A percentile compares a stretch with the other conserved stretches of the same genome.
phyloP scores from a whole-genome alignment of 129 eudicot genomes.

The Deinandra increscens region DNA sequence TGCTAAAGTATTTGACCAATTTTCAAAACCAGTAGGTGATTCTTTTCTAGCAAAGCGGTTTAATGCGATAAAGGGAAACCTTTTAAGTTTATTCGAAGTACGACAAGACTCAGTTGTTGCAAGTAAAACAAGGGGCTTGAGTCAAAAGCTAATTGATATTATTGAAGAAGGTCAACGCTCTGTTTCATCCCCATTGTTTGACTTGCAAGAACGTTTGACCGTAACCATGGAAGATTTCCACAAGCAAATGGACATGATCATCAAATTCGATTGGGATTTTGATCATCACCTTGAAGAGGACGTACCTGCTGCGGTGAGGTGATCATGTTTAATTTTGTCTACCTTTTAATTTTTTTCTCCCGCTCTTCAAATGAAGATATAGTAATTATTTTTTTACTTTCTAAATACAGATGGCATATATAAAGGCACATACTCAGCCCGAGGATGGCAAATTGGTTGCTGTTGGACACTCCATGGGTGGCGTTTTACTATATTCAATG shows the following conservation, averaged over 20 bases:
- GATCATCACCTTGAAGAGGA: conserved; percentile 95
- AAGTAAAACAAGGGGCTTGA: conserved; percentile 60
- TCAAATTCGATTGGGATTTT: conserved; percentile 94
- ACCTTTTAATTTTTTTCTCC: neutral
- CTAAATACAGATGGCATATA: conserved; percentile 64
- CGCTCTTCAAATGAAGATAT: neutral
- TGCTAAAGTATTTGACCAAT: conserved; percentile 70
- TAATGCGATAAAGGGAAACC: conserved; percentile 54
- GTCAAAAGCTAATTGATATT: conserved; percentile 65
- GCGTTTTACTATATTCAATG: conserved; percentile 84
- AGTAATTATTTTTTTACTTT: neutral
- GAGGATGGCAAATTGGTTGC: conserved; percentile 81
- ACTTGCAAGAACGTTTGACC: conserved; percentile 69
- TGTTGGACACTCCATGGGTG: conserved; percentile 98
- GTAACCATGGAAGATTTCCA: conserved; percentile 83
- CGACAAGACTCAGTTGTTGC: conserved; percentile 62
- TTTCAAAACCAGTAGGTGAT: conserved; percentile 57
- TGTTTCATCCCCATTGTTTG: conserved; percentile 71
- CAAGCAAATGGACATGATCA: conserved; percentile 77
- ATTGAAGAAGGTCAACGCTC: conserved; percentile 84
- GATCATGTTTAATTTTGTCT: conserved; percentile 38
- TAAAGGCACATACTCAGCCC: conserved; percentile 65
- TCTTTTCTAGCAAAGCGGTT: conserved; percentile 61
- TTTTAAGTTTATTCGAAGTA: conserved; percentile 57
- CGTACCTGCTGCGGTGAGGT: conserved; percentile 99